Evolutionary conservation across 768 basidiomycete species (phyloP).

Genomic region (Kwoniella mangroviensis): DNA sequence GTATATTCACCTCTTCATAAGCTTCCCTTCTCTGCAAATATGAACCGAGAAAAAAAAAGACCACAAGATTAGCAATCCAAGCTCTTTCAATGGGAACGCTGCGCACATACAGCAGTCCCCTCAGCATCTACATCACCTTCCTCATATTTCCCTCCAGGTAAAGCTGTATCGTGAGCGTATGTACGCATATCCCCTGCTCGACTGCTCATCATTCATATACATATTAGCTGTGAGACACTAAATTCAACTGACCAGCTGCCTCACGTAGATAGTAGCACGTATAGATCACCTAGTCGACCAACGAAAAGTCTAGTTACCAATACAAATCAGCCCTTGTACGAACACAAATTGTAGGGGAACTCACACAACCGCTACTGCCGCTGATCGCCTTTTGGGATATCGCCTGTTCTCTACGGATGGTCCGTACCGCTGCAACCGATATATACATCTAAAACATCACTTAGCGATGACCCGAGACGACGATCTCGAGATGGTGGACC

Average conservation of each 20-base stretch:
- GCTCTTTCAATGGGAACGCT: not conserved
- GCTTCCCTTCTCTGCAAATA: constrained; percentile 78
- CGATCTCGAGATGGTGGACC: not conserved
- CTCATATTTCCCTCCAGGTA: constrained; percentile 85
- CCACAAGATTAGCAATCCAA: not conserved
- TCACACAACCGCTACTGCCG: constrained; percentile 39
- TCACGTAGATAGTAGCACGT: constrained; percentile 68
- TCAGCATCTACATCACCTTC: constrained; percentile 70
- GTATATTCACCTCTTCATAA: constrained; percentile 74
- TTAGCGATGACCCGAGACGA: not conserved
- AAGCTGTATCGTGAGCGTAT: constrained; percentile 84
- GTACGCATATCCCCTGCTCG: constrained; percentile 73
- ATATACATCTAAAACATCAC: constrained; percentile 26
- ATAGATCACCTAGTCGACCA: constrained; percentile 78
- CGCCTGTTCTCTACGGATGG: not conserved
- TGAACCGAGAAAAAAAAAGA: not conserved
- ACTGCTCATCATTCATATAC: constrained; percentile 58
- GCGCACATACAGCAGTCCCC: constrained; percentile 72
- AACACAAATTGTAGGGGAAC: not conserved
- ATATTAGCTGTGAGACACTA: too few species aligned
- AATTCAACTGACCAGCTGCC: too few species aligned
- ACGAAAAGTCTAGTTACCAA: constrained; percentile 65
- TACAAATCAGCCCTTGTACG: not conserved
- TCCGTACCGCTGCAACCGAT: constrained; percentile 31
- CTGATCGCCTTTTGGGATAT: constrained; percentile 29